Conservation (phyloP, 1,139 yeast species). For the Saccharomycopsis phalli region DNA sequence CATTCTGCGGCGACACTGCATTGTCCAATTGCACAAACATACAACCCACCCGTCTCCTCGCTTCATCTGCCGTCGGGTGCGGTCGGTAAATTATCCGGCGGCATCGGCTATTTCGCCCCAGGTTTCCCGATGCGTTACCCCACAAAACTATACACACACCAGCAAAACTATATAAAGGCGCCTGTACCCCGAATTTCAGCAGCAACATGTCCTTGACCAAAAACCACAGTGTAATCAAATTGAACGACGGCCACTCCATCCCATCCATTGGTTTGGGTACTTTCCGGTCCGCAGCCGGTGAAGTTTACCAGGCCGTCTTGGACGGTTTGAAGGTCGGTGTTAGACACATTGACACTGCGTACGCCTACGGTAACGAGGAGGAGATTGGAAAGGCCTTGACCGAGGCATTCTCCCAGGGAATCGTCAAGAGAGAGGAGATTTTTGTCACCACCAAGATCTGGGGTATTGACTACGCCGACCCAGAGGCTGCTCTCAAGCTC, state of each 20-base stretch:
- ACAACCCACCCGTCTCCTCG: too few species aligned
- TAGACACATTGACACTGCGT: slow-evolving; percentile 75
- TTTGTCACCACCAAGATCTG: slow-evolving; percentile 78
- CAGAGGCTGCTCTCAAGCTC: slow-evolving; percentile 47
- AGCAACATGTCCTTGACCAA: slow-evolving; percentile 14
- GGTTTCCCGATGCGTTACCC: too few species aligned
- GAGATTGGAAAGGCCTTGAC: slow-evolving; percentile 60
- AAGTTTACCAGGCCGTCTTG: slow-evolving; percentile 51
- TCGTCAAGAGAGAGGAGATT: slow-evolving; percentile 56
- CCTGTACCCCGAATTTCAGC: too few species aligned
- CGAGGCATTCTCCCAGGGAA: slow-evolving; percentile 38
- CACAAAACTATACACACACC: too few species aligned
- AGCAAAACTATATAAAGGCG: too few species aligned
- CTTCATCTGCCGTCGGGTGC: too few species aligned
- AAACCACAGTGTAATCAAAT: slow-evolving; percentile 20
- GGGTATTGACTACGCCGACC: slow-evolving; percentile 56
- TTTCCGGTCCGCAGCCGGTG: slow-evolving; percentile 60
- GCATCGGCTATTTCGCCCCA: too few species aligned
- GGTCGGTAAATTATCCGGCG: too few species aligned
- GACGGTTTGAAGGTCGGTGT: slow-evolving; percentile 63
- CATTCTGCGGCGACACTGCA: too few species aligned
- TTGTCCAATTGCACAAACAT: too few species aligned
- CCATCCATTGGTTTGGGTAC: slow-evolving; percentile 75
- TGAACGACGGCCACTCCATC: slow-evolving; percentile 56
- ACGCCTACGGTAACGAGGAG: slow-evolving; percentile 56